Evolutionary conservation across 305 asterid genomes (phyloP), one percentile per base, ranked within the genome.

Genomic region (Fraxinus sp.): DNA sequence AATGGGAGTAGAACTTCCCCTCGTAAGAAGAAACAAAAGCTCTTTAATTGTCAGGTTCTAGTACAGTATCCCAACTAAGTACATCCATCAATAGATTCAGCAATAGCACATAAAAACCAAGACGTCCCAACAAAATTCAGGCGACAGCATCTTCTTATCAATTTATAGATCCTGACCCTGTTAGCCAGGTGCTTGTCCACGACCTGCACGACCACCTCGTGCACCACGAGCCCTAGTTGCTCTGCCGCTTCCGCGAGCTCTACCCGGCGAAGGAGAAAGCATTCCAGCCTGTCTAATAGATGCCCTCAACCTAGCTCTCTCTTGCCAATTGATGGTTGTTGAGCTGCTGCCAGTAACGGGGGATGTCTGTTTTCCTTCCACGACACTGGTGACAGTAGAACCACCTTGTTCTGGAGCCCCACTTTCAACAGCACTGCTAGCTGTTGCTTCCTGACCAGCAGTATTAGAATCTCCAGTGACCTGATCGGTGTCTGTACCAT

Each of bases 171-270:
- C 18, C 41, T 10, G 30, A 3, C 55, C 70, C 84, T 64, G 82
- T 66, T 88, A 86, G 66, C 95, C 90, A 82, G 94, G 87, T 32
- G 91, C 59, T 35, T 76, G 94, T 28, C 98, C 96, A 7, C 97
- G 97, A 6, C 88, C 88, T 52, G 87, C 36, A 7, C 96, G 93
- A 59, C 89, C 92, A 76, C 91, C 90, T 7, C 98, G 90, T 0
- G 81, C 90, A 64, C 82, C 90, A 33, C 98, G 94, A 8, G 91
- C 97, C 30, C 95, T 93, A 75, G 83, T 77, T 2, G 30, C 83
- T 85, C 97, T 89, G 41, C 88, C 97, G 39, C 95, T 89, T 52
- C 88, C 97, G 59, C 97, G 97, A 41, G 83, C 95, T 84, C 98
- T 89, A 84, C 82, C 11, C 2, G 90, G 85, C 2, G 89, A 16